Base-by-base conservation (phyloP, 352 stramenopile species). In the Phytophthora sojae region DNA sequence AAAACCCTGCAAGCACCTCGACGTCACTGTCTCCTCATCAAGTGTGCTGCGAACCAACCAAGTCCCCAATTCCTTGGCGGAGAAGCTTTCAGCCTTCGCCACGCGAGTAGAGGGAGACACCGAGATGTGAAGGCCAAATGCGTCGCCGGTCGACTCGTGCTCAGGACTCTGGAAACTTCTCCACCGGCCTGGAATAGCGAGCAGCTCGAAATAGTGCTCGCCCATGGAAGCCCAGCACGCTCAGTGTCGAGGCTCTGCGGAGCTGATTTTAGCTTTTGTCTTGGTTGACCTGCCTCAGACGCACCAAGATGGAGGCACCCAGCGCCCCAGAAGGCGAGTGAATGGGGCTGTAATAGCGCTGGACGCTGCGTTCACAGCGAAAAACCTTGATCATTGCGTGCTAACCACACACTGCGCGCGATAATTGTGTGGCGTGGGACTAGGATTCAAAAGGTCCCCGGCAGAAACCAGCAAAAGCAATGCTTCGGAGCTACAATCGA, bases 121-220 rank as follows among this genome's bases (percentile, higher is more conserved):
- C 35, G 50, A 54, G 49, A 55, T 60, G 50, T 11, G 64, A 62
- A 72, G 52, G 19, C 56, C 45, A 55, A 64, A 69, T 69, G 29
- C 62, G 30, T 58, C 29, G 15, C 52, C 17, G 15, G 19, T 19
- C 8, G 17, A 52, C 21, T 26, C 4, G 19, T 39, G 57, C 57
- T 54, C 57, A 63, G 42, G 32, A 54, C 39, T 12, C 17, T 6
- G 21, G 29, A 54, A 70, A 59, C 61, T 50, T 54, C 23, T 45
- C 25, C 19, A 35, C 39, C n/a, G 4, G 30, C 53, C 54, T 66
- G 49, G 51, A 54, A 57, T 65, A 61, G 51, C 42, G n/a, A 49
- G 17, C 29, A 26, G 50, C 50, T 71, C 52, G 64, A 65, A 70
- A 70, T 70, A 64, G 63, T 59, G 42, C 42, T 61, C 44, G 35